Evolutionary conservation across 306 rosid species (phyloP).

Genomic region (Cucurbita pepo): DNA sequence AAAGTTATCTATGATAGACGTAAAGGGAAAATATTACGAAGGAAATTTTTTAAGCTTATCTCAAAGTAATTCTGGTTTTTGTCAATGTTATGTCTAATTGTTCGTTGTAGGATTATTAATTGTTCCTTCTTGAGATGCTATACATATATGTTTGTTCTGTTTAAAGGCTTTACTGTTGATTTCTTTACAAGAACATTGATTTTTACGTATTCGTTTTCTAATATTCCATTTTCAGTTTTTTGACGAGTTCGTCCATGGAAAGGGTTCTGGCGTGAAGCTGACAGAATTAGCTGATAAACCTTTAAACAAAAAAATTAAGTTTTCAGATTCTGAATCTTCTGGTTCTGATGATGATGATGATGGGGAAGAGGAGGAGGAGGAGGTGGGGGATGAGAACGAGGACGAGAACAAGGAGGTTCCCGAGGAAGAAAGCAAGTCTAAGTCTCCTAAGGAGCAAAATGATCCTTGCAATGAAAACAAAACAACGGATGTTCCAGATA

Average conservation of each 20-base stretch:
- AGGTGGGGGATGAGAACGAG: constrained; percentile 2
- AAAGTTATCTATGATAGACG: neutral
- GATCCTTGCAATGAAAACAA: constrained; percentile 11
- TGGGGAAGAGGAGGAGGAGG: constrained; percentile 11
- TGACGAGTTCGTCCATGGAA: constrained; percentile 58
- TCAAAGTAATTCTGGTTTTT: neutral
- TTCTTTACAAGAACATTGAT: neutral
- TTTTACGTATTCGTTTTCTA: neutral
- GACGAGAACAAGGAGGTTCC: constrained; percentile 2
- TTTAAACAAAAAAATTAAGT: constrained; percentile 54
- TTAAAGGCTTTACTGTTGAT: neutral
- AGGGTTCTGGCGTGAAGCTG: constrained; percentile 18
- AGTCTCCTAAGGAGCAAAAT: constrained; percentile 10
- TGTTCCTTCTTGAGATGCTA: neutral
- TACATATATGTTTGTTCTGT: neutral
- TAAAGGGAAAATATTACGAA: neutral
- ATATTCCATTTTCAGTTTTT: constrained; percentile 40
- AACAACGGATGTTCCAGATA: constrained; percentile 19
- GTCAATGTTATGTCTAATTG: neutral
- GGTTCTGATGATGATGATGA: constrained; percentile 19
- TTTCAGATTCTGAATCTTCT: constrained; percentile 60
- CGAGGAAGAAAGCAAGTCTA: constrained; percentile 25
- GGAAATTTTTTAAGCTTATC: neutral
- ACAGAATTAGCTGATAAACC: constrained; percentile 31
- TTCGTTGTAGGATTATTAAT: neutral